Conservation (phyloP, 2,329 filamentous ascomycete species). For the Alternaria conjuncta region DNA sequence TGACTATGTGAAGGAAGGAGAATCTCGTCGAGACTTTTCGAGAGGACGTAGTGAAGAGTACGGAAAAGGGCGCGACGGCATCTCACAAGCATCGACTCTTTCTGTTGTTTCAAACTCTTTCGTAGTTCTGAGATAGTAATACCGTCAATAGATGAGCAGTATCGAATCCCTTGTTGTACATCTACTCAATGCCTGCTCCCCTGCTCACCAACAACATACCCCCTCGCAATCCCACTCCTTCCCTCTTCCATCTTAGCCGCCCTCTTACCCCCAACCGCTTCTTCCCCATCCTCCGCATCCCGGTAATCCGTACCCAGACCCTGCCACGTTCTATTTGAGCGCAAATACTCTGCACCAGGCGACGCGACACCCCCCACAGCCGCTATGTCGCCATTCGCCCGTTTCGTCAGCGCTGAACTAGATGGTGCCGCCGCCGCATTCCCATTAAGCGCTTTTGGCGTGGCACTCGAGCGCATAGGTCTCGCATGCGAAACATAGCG, state of each 20-base stretch:
- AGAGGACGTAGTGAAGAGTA: background rate
- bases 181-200: slow-evolving; percentile 27
- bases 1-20: slow-evolving; percentile 1
- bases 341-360: slow-evolving; percentile 86
- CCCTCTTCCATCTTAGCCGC: slow-evolving; percentile 82
- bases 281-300: slow-evolving; percentile 66
- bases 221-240: slow-evolving; percentile 83
- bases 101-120: background rate
- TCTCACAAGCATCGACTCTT: background rate
- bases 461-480: slow-evolving; percentile 62
- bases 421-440: slow-evolving; percentile 27
- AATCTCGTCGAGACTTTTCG: background rate
- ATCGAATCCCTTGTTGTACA: background rate
- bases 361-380: slow-evolving; percentile 86
- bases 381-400: slow-evolving; percentile 73
- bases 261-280: slow-evolving; percentile 52
- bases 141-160: background rate
- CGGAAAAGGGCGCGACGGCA: background rate
- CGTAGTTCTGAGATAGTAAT: background rate
- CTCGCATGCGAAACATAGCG: slow-evolving; percentile 79
- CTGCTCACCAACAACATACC: slow-evolving; percentile 76
- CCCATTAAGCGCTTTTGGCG: slow-evolving; percentile 8
- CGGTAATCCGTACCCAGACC: slow-evolving; percentile 87
- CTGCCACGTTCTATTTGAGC: slow-evolving; percentile 85
- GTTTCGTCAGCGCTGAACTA: slow-evolving; percentile 65